Evolutionary conservation across 768 basidiomycete species (phyloP).

Genomic region (Rhizopogon salebrosus): DNA sequence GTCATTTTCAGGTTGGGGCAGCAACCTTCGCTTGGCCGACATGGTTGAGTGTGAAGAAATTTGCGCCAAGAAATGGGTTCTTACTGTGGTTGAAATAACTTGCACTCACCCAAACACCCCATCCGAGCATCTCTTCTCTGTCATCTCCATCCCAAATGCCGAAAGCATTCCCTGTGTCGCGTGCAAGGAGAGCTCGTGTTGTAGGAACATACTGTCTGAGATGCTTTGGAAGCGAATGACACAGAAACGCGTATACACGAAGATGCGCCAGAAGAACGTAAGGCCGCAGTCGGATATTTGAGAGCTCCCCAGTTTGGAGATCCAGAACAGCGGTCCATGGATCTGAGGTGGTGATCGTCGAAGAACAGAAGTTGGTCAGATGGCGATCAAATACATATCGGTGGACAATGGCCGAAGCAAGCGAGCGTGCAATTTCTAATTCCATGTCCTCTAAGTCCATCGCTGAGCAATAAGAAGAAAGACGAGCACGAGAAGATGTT

Average conservation of each 20-base stretch:
- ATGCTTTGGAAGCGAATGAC: conserved; percentile 26
- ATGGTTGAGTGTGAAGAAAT: background rate
- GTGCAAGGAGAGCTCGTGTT: conserved; percentile 48
- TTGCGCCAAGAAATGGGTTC: conserved; percentile 4
- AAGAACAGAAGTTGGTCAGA: conserved; percentile 7
- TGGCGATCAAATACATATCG: conserved; percentile 26
- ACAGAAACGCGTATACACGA: conserved; percentile 50
- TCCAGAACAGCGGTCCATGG: conserved; percentile 46
- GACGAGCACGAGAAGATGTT: conserved; percentile 15
- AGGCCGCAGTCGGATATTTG: conserved; percentile 40
- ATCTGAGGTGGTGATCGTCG: conserved; percentile 2
- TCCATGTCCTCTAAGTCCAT: conserved; percentile 45
- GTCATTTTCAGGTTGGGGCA: conserved; percentile 46
- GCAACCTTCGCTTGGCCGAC: conserved; percentile 36
- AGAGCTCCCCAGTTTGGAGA: conserved; percentile 55
- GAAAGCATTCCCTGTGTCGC: conserved; percentile 64
- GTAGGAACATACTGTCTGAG: conserved; percentile 34
- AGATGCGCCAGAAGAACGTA: conserved; percentile 47
- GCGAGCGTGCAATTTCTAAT: conserved; percentile 52
- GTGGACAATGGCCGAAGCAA: conserved; percentile 46
- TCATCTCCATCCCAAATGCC: conserved; percentile 58
- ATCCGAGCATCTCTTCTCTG: conserved; percentile 57
- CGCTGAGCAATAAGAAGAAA: conserved; percentile 20
- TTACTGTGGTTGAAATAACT: conserved; percentile 69
- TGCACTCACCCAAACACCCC: conserved; percentile 54